Conservation (phyloP, 2,329 filamentous ascomycete species). For the Aspergillus costaricaensis region DNA sequence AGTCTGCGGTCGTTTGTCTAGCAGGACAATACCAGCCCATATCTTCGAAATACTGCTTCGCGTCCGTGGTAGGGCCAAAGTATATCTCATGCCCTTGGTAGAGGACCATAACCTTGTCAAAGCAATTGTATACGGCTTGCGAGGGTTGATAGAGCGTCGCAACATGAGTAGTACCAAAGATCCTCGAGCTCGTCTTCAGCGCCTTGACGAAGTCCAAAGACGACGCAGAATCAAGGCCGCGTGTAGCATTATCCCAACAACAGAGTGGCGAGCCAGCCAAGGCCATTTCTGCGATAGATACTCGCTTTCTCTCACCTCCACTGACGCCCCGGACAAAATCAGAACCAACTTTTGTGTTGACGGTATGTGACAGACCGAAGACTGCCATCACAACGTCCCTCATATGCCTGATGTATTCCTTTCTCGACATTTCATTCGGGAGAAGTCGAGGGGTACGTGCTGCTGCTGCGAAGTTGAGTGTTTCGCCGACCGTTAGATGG, state of each 20-base stretch:
- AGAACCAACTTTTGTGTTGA: constrained; percentile 52
- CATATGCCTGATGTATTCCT: constrained; percentile 14
- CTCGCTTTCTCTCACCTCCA: constrained; percentile 63
- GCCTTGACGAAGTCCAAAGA: constrained; percentile 61
- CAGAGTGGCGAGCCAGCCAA: constrained; percentile 36
- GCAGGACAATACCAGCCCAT: constrained; percentile 69
- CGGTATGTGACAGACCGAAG: constrained; percentile 37
- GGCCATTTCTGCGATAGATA: constrained; percentile 46
- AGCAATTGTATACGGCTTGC: constrained; percentile 58
- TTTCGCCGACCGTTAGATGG: constrained; percentile 59
- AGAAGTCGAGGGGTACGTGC: constrained; percentile 50
- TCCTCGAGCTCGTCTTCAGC: constrained; percentile 52
- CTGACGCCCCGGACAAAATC: constrained; percentile 63
- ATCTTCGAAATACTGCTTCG: constrained; percentile 65
- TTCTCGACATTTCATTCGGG: constrained; percentile 45
- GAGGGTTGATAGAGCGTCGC: constrained; percentile 61
- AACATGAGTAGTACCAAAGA: constrained; percentile 52
- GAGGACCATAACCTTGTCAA: constrained; percentile 73
- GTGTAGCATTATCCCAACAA: constrained; percentile 52
- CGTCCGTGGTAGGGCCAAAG: constrained; percentile 63
- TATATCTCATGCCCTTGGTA: constrained; percentile 79
- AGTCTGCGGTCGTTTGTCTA: constrained; percentile 69
- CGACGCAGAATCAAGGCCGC: constrained; percentile 58
- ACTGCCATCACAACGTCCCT: no score
- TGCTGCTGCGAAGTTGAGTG: constrained; percentile 58